Percentiles rank a stretch among this genome's conserved stretches.
These are phyloP conservation scores for Colletotrichum cuscutae DNA, from an alignment of 2,329 filamentous ascomycete genomes.

Conservation along the genomic window DNA sequence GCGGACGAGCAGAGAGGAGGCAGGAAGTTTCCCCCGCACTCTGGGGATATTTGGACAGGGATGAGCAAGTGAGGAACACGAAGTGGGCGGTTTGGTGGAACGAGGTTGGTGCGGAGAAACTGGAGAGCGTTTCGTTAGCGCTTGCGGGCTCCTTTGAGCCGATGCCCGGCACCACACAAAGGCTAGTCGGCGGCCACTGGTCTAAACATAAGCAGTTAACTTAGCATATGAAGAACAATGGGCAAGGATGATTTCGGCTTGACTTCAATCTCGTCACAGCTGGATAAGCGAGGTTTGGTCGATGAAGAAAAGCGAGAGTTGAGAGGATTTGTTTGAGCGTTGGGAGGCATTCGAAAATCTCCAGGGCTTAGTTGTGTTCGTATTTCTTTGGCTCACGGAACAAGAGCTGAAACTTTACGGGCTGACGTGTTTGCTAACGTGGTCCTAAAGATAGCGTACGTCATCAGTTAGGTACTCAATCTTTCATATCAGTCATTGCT, in stretches of 20 bases:
- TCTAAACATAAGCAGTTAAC: not conserved
- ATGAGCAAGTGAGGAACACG: not conserved
- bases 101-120: constrained; percentile 33
- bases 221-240: not conserved
- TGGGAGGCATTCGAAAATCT: too few species aligned
- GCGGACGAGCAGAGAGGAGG: not conserved
- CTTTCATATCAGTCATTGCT: too few species aligned
- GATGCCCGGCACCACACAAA: constrained; percentile 26
- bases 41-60: constrained; percentile 5
- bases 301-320: too few species aligned
- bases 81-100: constrained; percentile 5
- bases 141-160: constrained; percentile 22
- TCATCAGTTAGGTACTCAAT: too few species aligned
- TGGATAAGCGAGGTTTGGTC: not conserved
- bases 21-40: constrained; percentile 17
- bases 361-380: too few species aligned
- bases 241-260: not conserved
- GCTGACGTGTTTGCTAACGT: too few species aligned
- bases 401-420: too few species aligned
- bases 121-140: constrained; percentile 4
- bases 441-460: too few species aligned
- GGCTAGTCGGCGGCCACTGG: not conserved
- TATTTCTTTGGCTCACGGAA: too few species aligned
- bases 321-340: too few species aligned
- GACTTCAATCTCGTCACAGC: not conserved